Evolutionary conservation across 192 early-diverging fungal species (phyloP), one percentile per base, ranked within the genome.

Genomic region (Podochytrium sp.): DNA sequence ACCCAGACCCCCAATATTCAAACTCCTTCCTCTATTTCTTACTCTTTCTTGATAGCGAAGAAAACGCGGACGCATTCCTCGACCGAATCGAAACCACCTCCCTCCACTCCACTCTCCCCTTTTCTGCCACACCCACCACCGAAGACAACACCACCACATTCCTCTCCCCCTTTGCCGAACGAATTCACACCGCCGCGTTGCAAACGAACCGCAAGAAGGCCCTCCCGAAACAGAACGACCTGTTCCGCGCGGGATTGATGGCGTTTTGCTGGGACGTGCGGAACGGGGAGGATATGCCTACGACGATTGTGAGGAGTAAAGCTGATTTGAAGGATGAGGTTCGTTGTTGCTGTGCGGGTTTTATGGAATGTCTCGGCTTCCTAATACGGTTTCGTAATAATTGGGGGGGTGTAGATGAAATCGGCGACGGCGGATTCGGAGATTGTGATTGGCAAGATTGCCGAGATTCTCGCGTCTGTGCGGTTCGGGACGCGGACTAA

Each of bases 201-300:
- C 67, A 79, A 34, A 53, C 68, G 29, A 74, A 66, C 16, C n/a
- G n/a, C n/a, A 80, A 83, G 67, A 43, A 29, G 27, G 64, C 75
- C 38, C 76, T 71, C 6, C 87, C 89, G 2, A 59, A 58, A 14
- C 53, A 75, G 16, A 94, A 91, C 59, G 91, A 93, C 47, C 67
- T 91, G 73, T 95, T 97, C 67, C 39, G 82, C 18, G 87, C 91
- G 0, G 93, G 94, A 1, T 78, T 92, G 18, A 93, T 93, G 86
- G 87, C 88, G 5, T 94, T 90, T 75, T 76, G 87, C 3, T 92
- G 94, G 71, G 86, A 87, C 20, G 42, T 94, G 6, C 81, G 67
- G 14, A 55, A 80, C 0, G 82, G 84, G 43, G 84, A 85, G 7
- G 85, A 85, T 35, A 84, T 91, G 12, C 89, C 91, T 10, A 92